Base-by-base conservation (phyloP, 495 filamentous ascomycete species). In the Halenospora varia region DNA sequence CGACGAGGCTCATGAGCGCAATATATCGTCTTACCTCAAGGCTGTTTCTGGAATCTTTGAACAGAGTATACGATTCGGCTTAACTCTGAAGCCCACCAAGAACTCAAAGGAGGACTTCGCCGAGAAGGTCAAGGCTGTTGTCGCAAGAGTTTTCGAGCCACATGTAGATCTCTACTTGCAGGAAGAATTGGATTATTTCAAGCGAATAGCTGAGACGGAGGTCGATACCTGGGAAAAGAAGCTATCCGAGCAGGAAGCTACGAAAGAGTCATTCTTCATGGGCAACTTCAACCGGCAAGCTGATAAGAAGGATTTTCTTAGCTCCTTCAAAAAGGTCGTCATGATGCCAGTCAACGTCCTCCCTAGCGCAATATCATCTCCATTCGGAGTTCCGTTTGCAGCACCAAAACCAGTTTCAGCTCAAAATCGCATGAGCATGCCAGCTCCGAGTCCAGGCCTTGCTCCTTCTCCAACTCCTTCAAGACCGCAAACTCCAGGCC, bases 301-400 rank as follows among this genome's bases (percentile, higher is more conserved):
- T 2, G 95, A 94, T 66, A 99, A 99, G 70, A 85, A 87, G 45
- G 95, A 99, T 69, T 99, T 99, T 65, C 67, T 99, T 62, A 93
- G 84, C 17, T 95, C 92, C 1, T 99, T 99, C 76, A 97, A 91
- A 70, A 97, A 99, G 66, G 94, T 99, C 10, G 90, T 99, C 61
- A 96, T 97, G 89, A 91, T 96, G 85, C 95, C 95, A 20, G 92
- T 97, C 25, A 94, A 90, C 48, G 91, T 92, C 22, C 72, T 97
- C 2, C 90, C 90, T 2, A 77, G 69, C 4, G 76, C 76, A 42
- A 69, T 73, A 4, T 60, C 56, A 17, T 83, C 82, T 39, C 77
- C 75, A 19, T 78, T 76, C 48, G 63, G 22, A 8, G 25, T 13
- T 25, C 52, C 39, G 3, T 64, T 64, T 48, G 51, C 54, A 17